Conservation (phyloP, 225 moss, liverwort and hornwort species). For the Pseudoscleropodium purum region DNA sequence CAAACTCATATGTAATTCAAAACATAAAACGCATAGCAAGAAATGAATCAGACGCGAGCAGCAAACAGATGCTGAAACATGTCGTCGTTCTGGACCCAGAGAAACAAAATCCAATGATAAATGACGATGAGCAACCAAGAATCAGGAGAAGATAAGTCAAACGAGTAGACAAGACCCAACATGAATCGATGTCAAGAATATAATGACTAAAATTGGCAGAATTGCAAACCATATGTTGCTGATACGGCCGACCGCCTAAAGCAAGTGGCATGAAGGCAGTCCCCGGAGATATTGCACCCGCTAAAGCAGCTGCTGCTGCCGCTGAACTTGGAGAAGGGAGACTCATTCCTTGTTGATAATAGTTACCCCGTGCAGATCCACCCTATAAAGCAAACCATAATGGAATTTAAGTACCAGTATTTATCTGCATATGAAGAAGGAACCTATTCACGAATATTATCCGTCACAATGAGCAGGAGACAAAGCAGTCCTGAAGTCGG, state of each 20-base stretch:
- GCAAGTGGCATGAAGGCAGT: constrained; percentile 60
- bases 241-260: constrained; percentile 65
- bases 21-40: neutral
- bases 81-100: neutral
- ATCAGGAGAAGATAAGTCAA: neutral
- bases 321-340: constrained; percentile 62
- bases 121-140: neutral
- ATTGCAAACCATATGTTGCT: constrained; percentile 46
- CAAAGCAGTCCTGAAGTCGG: neutral
- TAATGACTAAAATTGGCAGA: neutral
- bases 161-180: neutral
- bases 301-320: constrained; percentile 64
- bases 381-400: constrained; percentile 36
- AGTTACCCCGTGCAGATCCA: constrained; percentile 66
- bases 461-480: neutral
- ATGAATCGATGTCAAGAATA: neutral
- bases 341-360: constrained; percentile 62
- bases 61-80: neutral
- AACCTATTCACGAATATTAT: neutral
- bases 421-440: neutral
- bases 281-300: constrained; percentile 67
- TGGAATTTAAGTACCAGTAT: neutral
- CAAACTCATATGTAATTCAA: neutral
- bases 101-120: neutral
- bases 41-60: neutral